A percentile compares a stretch with the other conserved stretches of the same genome.
phyloP scores from a whole-genome alignment of 768 basidiomycete genomes.

The Leucocoprinus birnbaumii region DNA sequence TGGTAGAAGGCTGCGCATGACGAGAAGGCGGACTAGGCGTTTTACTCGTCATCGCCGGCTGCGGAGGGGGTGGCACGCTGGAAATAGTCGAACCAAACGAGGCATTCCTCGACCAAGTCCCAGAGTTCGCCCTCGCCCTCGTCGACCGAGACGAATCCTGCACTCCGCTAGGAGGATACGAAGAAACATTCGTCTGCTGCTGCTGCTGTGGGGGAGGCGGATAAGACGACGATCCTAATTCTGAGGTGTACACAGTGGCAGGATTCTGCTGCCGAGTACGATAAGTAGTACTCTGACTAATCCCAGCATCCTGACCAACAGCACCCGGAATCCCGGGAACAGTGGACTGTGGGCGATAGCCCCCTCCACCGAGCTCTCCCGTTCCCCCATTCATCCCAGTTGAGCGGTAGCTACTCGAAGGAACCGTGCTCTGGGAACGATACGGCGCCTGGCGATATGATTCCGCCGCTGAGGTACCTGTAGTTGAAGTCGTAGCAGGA shows the following conservation, averaged over 20 bases:
- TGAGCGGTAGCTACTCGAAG: not conserved
- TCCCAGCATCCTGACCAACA: no score
- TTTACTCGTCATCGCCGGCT: not conserved
- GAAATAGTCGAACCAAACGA: not conserved
- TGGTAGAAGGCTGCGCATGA: not conserved
- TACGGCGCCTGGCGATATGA: slow-evolving; percentile 3
- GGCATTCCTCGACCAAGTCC: slow-evolving; percentile 8
- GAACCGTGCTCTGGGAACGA: slow-evolving; percentile 9
- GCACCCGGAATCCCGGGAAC: no score
- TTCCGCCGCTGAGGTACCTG: not conserved
- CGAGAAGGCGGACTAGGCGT: slow-evolving; percentile 5
- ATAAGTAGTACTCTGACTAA: no score
- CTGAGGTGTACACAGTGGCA: not conserved
- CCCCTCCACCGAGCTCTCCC: no score
- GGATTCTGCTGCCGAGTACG: slow-evolving; percentile 1
- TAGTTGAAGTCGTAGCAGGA: not conserved
- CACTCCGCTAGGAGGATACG: no score
- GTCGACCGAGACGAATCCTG: not conserved
- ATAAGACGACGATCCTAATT: not conserved
- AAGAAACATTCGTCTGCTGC: not conserved
- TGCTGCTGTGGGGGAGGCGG: no score
- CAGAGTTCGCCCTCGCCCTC: slow-evolving; percentile 9
- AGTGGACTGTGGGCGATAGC: slow-evolving; percentile 9
- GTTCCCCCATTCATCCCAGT: not conserved
- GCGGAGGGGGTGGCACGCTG: not conserved